Evolutionary conservation across 768 basidiomycete genomes (phyloP).

Genomic region (Suillus spraguei): DNA sequence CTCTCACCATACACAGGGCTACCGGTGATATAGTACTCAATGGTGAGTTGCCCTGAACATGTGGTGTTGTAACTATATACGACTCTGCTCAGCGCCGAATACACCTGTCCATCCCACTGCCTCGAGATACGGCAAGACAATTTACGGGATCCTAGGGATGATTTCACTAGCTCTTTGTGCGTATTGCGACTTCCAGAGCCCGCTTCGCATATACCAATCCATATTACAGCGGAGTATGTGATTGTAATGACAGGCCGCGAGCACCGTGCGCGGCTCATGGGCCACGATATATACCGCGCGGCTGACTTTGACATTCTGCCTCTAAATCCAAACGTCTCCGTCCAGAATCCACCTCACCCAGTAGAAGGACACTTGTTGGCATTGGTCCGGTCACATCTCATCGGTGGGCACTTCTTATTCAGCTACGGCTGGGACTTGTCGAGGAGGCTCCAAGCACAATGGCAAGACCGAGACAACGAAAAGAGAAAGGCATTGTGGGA

Average conservation of each 20-base stretch:
- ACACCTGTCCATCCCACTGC: slow-evolving; percentile 54
- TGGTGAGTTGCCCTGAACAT: slow-evolving; percentile 41
- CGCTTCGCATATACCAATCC: not conserved
- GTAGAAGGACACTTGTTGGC: slow-evolving; percentile 88
- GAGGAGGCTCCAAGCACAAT: slow-evolving; percentile 82
- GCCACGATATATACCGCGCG: slow-evolving; percentile 86
- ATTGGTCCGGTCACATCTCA: slow-evolving; percentile 84
- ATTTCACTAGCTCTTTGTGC: slow-evolving; percentile 77
- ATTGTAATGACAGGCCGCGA: slow-evolving; percentile 86
- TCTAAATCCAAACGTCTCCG: slow-evolving; percentile 69
- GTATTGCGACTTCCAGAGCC: slow-evolving; percentile 26
- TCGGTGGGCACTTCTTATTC: slow-evolving; percentile 82
- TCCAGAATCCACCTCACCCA: slow-evolving; percentile 72
- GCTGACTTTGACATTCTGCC: slow-evolving; percentile 93
- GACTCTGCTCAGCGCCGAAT: slow-evolving; percentile 48
- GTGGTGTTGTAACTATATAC: not conserved
- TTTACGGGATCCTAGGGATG: slow-evolving; percentile 78
- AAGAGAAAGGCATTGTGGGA: slow-evolving; percentile 70
- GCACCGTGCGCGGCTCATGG: slow-evolving; percentile 75
- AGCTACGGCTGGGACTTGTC: slow-evolving; percentile 93
- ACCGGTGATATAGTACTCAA: slow-evolving; percentile 79
- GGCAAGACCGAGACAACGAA: slow-evolving; percentile 54
- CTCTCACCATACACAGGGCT: slow-evolving; percentile 69
- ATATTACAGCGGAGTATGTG: slow-evolving; percentile 84
- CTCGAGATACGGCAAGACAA: slow-evolving; percentile 60